phyloP scores from a whole-genome alignment of 2,329 filamentous ascomycete species.

The Metarhizium brunneum region DNA sequence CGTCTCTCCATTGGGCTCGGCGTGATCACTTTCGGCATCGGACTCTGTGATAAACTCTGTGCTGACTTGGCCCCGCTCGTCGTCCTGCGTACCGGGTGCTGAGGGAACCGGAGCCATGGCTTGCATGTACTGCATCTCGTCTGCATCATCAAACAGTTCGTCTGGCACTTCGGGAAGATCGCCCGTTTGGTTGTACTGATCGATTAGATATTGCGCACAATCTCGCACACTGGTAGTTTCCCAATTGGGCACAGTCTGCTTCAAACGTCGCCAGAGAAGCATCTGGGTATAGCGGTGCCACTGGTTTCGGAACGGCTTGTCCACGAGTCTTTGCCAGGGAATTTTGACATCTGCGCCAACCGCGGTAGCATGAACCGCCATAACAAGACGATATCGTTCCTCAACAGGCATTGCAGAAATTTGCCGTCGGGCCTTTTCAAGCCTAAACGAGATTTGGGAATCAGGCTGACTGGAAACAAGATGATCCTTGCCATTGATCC shows the following conservation, averaged over 20 bases:
- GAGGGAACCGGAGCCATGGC: constrained; percentile 5
- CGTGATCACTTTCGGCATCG: constrained; percentile 17
- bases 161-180: constrained; percentile 23
- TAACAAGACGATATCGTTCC: constrained; percentile 35
- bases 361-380: constrained; percentile 31
- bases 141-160: constrained; percentile 19
- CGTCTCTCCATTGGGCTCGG: constrained; percentile 6
- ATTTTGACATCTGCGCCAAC: constrained; percentile 36
- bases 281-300: constrained; percentile 28
- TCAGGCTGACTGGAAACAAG: constrained; percentile 22
- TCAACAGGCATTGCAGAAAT: constrained; percentile 30
- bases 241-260: constrained; percentile 22
- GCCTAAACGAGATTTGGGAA: constrained; percentile 28
- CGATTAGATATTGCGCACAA: constrained; percentile 24
- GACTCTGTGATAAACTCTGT: constrained; percentile 21
- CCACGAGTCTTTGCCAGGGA: constrained; percentile 36
- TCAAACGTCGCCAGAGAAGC: constrained; percentile 30
- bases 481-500: constrained; percentile 23
- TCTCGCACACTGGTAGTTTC: constrained; percentile 23
- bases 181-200: constrained; percentile 23
- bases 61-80: constrained; percentile 10
- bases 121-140: constrained; percentile 23
- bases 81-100: not conserved
- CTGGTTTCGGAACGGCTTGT: constrained; percentile 28
- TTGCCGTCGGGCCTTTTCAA: constrained; percentile 33